These are phyloP conservation scores for Ophiostoma ips DNA, from an alignment of 2,329 filamentous ascomycete species.

Conservation along the genomic window DNA sequence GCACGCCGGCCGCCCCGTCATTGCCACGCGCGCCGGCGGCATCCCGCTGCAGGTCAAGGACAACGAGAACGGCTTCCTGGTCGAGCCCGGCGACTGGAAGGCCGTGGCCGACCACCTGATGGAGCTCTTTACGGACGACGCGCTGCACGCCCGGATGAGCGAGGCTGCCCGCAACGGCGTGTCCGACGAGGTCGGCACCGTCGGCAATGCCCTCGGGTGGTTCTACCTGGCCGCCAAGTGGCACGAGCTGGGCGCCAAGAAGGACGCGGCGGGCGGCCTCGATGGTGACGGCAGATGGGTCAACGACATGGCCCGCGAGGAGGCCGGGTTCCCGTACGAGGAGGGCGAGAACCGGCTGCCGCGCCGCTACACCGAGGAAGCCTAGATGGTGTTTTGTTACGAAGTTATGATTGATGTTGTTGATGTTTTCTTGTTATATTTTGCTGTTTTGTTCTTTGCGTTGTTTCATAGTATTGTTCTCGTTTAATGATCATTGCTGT, in stretches of 20 bases:
- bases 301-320: conserved; percentile 58
- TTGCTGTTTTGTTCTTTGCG: neutral
- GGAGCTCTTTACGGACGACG: conserved; percentile 49
- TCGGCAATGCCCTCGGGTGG: conserved; percentile 65
- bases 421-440: no score
- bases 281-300: conserved; percentile 52
- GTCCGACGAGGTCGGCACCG: conserved; percentile 69
- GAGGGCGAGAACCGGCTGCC: conserved; percentile 49
- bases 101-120: conserved; percentile 54
- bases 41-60: conserved; percentile 68
- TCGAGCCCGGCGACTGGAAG: conserved; percentile 55
- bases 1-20: conserved; percentile 66
- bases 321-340: conserved; percentile 44
- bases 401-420: no score
- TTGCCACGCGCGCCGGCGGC: conserved; percentile 62
- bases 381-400: no score
- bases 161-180: conserved; percentile 50
- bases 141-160: conserved; percentile 53
- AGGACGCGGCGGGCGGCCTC: conserved; percentile 27
- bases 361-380: conserved; percentile 25
- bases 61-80: conserved; percentile 58
- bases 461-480: no score
- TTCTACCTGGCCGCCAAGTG: conserved; percentile 61
- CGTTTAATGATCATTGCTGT: no score
- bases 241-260: conserved; percentile 36